These are phyloP conservation scores for Metarhizium album DNA, from an alignment of 2,329 filamentous ascomycete genomes.

Conservation along the genomic window DNA sequence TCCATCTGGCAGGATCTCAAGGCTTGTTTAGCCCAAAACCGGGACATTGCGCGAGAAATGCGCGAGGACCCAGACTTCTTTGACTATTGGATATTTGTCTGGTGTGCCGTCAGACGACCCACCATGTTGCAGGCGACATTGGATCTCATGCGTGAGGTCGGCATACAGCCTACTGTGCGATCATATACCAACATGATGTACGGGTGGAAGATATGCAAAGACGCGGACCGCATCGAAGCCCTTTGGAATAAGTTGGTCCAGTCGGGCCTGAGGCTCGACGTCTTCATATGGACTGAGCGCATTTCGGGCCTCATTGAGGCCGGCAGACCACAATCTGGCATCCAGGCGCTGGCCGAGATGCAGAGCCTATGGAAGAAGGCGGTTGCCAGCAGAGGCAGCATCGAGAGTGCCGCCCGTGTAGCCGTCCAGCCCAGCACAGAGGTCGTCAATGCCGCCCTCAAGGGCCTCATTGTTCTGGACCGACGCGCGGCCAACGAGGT, in stretches of 20 bases:
- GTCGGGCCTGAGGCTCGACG: slow-evolving; percentile 51
- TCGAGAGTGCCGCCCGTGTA: slow-evolving; percentile 16
- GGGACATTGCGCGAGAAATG: slow-evolving; percentile 18
- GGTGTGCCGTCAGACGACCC: slow-evolving; percentile 24
- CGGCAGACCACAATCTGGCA: slow-evolving; percentile 41
- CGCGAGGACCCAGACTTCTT: slow-evolving; percentile 23
- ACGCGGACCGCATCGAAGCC: slow-evolving; percentile 47
- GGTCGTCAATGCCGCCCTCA: slow-evolving; percentile 59
- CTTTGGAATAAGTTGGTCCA: slow-evolving; percentile 56
- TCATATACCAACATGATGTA: slow-evolving; percentile 67
- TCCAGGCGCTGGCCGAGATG: slow-evolving; percentile 58
- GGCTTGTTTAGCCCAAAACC: slow-evolving; percentile 13
- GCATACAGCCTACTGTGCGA: slow-evolving; percentile 46
- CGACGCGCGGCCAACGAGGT: slow-evolving; percentile 39
- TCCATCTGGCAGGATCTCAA: slow-evolving; percentile 24
- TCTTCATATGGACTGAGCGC: slow-evolving; percentile 57
- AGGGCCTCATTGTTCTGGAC: slow-evolving; percentile 46
- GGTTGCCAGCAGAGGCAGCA: slow-evolving; percentile 14
- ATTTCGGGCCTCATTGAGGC: slow-evolving; percentile 54
- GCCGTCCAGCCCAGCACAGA: slow-evolving; percentile 50
- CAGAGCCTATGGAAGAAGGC: slow-evolving; percentile 43
- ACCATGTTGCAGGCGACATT: slow-evolving; percentile 25
- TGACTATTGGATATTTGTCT: slow-evolving; percentile 29
- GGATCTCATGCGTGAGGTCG: slow-evolving; percentile 33
- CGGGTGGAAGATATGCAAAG: slow-evolving; percentile 52